Evolutionary conservation across 169 alveolate genomes (phyloP).

Genomic region (Babesia ovis): DNA sequence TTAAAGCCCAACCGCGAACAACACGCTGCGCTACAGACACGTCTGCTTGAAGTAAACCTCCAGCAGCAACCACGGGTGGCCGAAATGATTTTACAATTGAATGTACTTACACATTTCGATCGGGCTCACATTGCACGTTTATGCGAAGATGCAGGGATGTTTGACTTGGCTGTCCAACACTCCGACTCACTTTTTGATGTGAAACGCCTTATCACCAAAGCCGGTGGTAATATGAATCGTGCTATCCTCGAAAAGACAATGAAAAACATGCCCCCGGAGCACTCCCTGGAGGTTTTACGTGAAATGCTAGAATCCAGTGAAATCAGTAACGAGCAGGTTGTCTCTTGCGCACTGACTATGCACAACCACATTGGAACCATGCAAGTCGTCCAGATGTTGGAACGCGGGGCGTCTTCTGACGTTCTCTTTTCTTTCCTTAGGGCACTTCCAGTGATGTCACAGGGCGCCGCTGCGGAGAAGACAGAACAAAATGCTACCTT

Average conservation of each 20-base stretch:
- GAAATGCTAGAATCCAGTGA: conserved; percentile 70
- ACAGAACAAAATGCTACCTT: conserved; percentile 63
- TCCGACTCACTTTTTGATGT: conserved; percentile 17
- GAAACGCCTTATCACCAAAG: conserved; percentile 80
- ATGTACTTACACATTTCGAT: conserved; percentile 96
- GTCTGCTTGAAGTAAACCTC: conserved; percentile 94
- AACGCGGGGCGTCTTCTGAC: conserved; percentile 54
- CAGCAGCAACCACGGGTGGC: conserved; percentile 91
- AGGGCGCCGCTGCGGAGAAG: conserved; percentile 40
- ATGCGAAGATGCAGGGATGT: conserved; percentile 97
- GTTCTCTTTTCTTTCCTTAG: conserved; percentile 54
- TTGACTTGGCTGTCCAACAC: conserved; percentile 95
- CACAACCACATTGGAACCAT: conserved; percentile 73
- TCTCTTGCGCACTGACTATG: conserved; percentile 66
- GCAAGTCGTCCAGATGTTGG: conserved; percentile 68
- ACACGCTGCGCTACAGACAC: conserved; percentile 97
- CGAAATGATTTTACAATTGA: conserved; percentile 92
- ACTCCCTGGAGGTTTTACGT: conserved; percentile 50
- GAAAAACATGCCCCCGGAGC: conserved; percentile 84
- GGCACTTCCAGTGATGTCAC: conserved; percentile 45
- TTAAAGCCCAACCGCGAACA: conserved; percentile 95
- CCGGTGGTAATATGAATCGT: conserved; percentile 77
- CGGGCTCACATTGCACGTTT: conserved; percentile 92
- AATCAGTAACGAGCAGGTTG: conserved; percentile 63
- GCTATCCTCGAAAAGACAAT: conserved; percentile 76